Conservation (phyloP, 75 land plant genomes). For the Cupressus sempervirens region DNA sequence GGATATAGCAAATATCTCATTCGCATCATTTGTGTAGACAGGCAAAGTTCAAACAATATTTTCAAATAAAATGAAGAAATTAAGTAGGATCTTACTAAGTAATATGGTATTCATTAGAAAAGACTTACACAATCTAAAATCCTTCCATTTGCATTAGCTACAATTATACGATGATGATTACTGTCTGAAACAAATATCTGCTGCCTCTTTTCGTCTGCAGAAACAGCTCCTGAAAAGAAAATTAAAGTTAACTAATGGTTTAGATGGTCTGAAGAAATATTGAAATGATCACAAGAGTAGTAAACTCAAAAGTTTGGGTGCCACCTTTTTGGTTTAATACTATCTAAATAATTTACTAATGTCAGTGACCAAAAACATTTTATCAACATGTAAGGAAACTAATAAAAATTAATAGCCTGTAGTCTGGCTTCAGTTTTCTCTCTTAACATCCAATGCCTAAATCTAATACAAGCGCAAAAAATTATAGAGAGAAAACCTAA, state of each 20-base stretch:
- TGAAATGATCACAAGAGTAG: background rate
- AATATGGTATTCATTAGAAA: background rate
- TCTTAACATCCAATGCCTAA: too few relatives aligned
- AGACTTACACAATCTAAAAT: conserved; percentile 64
- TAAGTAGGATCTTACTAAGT: background rate
- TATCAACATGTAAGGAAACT: too few relatives aligned
- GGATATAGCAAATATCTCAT: background rate
- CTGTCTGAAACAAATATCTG: conserved; percentile 69
- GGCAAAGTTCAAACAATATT: background rate
- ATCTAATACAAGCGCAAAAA: too few relatives aligned
- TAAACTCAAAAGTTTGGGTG: background rate
- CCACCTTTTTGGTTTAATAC: background rate
- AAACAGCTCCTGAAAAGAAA: conserved; percentile 45
- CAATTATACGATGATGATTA: conserved; percentile 70
- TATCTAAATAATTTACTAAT: too few relatives aligned
- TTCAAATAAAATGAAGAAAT: background rate
- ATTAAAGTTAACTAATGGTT: background rate
- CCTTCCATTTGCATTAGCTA: conserved; percentile 41
- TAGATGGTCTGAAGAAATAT: background rate
- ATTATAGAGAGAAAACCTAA: too few relatives aligned
- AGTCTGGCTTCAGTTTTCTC: too few relatives aligned
- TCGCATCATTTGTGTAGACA: background rate
- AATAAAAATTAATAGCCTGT: too few relatives aligned
- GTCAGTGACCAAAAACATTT: too few relatives aligned
- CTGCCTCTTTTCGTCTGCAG: conserved; percentile 47